These are phyloP conservation scores for Cucurbita pepo DNA, from an alignment of 306 rosid species.

Conservation along the genomic window DNA sequence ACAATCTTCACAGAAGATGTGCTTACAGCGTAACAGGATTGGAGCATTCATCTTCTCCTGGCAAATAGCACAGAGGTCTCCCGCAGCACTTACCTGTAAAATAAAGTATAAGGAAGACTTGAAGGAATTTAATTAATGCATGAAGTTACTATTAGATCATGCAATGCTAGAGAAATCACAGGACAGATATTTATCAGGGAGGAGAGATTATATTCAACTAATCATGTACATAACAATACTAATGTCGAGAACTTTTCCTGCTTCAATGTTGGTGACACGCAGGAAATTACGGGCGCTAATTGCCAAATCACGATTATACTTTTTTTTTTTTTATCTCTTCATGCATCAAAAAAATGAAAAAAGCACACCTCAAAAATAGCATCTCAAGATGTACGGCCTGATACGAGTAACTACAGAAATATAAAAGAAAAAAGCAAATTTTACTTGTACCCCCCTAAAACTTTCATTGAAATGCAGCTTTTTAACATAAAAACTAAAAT, in stretches of 20 bases:
- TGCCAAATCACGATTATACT: background rate
- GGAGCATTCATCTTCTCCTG: slow-evolving; percentile 90
- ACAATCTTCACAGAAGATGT: slow-evolving; percentile 90
- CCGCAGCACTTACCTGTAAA: slow-evolving; percentile 59
- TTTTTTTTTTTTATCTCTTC: background rate
- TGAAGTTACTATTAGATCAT: background rate
- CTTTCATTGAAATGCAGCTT: background rate
- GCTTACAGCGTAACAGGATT: slow-evolving; percentile 66
- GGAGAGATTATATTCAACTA: too few species aligned
- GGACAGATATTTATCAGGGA: too few species aligned
- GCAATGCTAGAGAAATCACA: background rate
- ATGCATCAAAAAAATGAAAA: background rate
- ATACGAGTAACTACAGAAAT: background rate
- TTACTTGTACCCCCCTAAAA: background rate
- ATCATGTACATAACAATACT: too few species aligned
- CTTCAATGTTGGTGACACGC: background rate
- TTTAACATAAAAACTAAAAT: background rate
- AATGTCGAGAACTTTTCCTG: background rate
- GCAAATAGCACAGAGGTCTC: slow-evolving; percentile 90
- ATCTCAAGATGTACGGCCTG: background rate
- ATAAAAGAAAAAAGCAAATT: background rate
- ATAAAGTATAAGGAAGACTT: background rate
- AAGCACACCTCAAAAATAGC: background rate
- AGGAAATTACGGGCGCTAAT: background rate
- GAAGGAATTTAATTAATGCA: background rate